Conservation (phyloP, 371 early-diverging fungal genomes). For the Mucor lusitanicus region DNA sequence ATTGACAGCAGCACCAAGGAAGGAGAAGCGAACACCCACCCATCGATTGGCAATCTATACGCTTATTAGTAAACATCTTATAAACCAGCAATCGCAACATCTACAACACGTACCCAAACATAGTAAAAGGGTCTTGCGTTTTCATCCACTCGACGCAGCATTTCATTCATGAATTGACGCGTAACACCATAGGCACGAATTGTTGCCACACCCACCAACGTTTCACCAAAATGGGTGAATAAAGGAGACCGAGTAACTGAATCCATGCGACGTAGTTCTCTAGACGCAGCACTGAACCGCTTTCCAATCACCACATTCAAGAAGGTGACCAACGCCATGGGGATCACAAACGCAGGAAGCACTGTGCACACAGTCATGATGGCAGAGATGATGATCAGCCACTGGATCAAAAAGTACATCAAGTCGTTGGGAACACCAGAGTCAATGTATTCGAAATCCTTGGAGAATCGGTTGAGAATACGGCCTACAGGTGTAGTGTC, state of each 20-base stretch:
- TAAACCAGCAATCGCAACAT: no score
- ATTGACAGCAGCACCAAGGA: slow-evolving; percentile 68
- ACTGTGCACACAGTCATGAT: slow-evolving; percentile 25
- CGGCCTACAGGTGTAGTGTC: slow-evolving; percentile 91
- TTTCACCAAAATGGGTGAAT: slow-evolving; percentile 73
- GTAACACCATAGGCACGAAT: slow-evolving; percentile 75
- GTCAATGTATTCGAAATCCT: slow-evolving; percentile 44
- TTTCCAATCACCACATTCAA: slow-evolving; percentile 49
- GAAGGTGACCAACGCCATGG: slow-evolving; percentile 58
- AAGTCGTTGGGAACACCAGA: slow-evolving; percentile 45
- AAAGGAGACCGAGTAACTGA: slow-evolving; percentile 75
- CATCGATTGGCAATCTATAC: slow-evolving; percentile 79
- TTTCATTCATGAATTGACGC: slow-evolving; percentile 53
- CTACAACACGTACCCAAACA: slow-evolving; percentile 56
- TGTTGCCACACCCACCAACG: slow-evolving; percentile 61
- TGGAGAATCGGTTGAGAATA: slow-evolving; percentile 86
- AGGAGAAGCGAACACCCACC: slow-evolving; percentile 73
- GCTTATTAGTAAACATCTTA: no score
- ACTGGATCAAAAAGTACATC: slow-evolving; percentile 56
- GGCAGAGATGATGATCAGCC: slow-evolving; percentile 50
- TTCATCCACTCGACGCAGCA: slow-evolving; percentile 57
- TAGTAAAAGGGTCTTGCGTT: slow-evolving; percentile 76
- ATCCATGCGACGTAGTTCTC: slow-evolving; percentile 80
- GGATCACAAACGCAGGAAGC: slow-evolving; percentile 45
- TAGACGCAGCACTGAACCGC: slow-evolving; percentile 66